Percentiles rank a stretch among this genome's conserved stretches.
phyloP scores from a whole-genome alignment of 805 yeast species.

The Starmerella apicola region DNA sequence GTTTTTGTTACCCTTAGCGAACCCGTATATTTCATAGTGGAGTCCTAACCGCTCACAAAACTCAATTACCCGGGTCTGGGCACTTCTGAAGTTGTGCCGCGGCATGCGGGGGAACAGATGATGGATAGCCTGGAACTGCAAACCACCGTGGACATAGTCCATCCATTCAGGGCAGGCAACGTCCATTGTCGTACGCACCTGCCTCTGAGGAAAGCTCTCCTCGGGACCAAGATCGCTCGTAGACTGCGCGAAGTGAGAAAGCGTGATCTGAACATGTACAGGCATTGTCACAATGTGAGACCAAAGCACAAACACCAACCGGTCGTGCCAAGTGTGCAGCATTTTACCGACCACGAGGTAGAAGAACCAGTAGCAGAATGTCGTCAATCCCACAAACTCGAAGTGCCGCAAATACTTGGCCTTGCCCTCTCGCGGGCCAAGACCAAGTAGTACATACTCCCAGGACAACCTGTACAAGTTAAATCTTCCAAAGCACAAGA shows the following conservation, averaged over 20 bases:
- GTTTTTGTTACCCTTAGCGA: constrained; percentile 59
- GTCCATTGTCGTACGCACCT: constrained; percentile 85
- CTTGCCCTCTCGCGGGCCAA: constrained; percentile 67
- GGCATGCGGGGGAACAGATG: constrained; percentile 85
- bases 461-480: constrained; percentile 72
- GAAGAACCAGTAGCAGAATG: constrained; percentile 74
- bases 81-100: constrained; percentile 68
- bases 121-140: constrained; percentile 84
- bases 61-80: constrained; percentile 57
- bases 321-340: constrained; percentile 41
- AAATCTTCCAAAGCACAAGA: constrained; percentile 72
- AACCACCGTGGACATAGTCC: constrained; percentile 82
- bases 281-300: constrained; percentile 77
- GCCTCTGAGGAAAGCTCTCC: constrained; percentile 70
- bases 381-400: constrained; percentile 55
- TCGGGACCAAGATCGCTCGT: constrained; percentile 73
- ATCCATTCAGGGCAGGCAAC: constrained; percentile 90
- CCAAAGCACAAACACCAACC: constrained; percentile 51
- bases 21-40: constrained; percentile 73
- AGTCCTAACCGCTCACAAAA: constrained; percentile 70
- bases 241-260: constrained; percentile 88
- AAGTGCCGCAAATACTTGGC: constrained; percentile 80
- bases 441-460: constrained; percentile 60
- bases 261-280: constrained; percentile 85
- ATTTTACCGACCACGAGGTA: constrained; percentile 44